Conservation (phyloP, 1,284 basidiomycete species). For the Cryptococcus sp. region DNA sequence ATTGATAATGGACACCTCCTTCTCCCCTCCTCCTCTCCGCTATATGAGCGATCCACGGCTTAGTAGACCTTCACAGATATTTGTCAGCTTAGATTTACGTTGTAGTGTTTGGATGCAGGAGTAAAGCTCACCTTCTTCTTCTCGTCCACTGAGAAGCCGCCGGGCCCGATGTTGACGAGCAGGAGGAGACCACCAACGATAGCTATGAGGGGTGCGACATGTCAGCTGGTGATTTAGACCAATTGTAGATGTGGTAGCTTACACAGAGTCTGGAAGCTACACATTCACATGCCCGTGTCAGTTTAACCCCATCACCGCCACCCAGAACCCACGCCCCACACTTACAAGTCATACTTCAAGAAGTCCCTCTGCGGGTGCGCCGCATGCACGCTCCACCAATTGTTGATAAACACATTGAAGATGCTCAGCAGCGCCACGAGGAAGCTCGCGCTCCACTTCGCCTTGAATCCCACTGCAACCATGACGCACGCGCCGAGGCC, state of each 20-base stretch:
- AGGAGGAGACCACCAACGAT: constrained; percentile 97
- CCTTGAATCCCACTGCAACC: constrained; percentile 99
- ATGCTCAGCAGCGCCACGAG: constrained; percentile 84
- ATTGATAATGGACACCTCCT: neutral
- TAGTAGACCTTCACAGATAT: constrained; percentile 16
- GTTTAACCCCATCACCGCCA: neutral
- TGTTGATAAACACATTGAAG: constrained; percentile 98
- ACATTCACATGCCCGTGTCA: constrained; percentile 58
- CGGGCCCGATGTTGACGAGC: constrained; percentile 97
- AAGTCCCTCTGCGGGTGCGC: constrained; percentile 95
- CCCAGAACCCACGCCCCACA: neutral
- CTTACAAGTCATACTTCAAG: constrained; percentile 66
- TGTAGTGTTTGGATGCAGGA: too few species aligned
- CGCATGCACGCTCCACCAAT: constrained; percentile 95
- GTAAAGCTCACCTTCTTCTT: constrained; percentile 81
- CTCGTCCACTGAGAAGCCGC: constrained; percentile 96
- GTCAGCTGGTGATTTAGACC: constrained; percentile 47
- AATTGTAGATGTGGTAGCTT: constrained; percentile 44
- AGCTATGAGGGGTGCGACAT: constrained; percentile 47
- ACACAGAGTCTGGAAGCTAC: constrained; percentile 87
- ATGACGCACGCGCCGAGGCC: constrained; percentile 90
- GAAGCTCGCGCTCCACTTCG: constrained; percentile 98
- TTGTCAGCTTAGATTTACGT: neutral
- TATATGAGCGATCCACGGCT: neutral
- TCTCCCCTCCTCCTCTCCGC: neutral